Base-by-base conservation (phyloP, 805 yeast genomes). In the Hanseniaspora nectarophila region DNA sequence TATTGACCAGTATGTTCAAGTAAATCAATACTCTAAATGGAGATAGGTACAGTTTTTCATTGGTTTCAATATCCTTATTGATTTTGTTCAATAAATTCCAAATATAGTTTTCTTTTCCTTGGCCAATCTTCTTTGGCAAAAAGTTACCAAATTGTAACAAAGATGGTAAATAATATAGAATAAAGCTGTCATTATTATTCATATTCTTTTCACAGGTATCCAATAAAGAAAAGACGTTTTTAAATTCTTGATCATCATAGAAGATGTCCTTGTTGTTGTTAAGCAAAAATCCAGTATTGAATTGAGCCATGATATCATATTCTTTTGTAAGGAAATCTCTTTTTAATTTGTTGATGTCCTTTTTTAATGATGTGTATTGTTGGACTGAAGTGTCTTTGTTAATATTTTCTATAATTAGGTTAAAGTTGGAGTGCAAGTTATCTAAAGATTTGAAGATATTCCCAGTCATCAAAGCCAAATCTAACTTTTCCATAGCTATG, bases 281-380 rank as follows among this genome's bases (percentile, higher is more conserved):
- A 2, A 69, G 67, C 7, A 74, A 68, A 42, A 77, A 63, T 2
- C 82, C 81, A 58, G 64, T 76, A 6, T 82, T 67, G 1, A 85
- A 70, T 62, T 80, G 84, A 42, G 89, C 81, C 51, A 89, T 65
- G 1, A 73, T 61, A 59, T 86, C 95, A 63, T 88, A 92, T 58
- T 81, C 81, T 46, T 70, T 70, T 49, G 78, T 73, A 28, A 85
- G 69, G 56, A 78, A 78, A 53, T 76, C 77, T 56, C 87, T 76
- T 60, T 83, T 75, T 59, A 75, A 80, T 34, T 70, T 71, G 33
- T 82, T 63, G 20, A 71, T 67, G 45, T 78, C 73, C 45, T 70
- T 69, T 53, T 78, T 74, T 5, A 67, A 64, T 20, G 71, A 58
- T 61, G 72, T 54, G 57, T 73, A 67, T 52, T 72, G 63, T 56